Percentiles rank a stretch among this genome's conserved stretches.
Evolutionary conservation across 768 basidiomycete species (phyloP).

Genomic region (Trametes meyenii): DNA sequence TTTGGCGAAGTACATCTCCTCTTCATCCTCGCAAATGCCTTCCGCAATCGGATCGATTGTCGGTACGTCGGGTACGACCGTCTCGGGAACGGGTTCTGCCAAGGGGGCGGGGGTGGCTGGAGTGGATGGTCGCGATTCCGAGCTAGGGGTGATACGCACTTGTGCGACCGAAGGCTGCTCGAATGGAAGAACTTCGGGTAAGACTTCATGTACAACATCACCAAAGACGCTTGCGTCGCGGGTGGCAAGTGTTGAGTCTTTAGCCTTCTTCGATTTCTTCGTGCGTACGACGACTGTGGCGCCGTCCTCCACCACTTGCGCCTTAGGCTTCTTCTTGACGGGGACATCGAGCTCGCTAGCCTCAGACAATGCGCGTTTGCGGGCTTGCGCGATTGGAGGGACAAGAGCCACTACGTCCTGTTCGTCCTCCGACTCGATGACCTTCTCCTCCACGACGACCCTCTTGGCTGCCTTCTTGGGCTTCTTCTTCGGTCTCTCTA

Average conservation of each 20-base stretch:
- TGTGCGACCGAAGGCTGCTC: slow-evolving; percentile 53
- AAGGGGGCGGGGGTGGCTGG: slow-evolving; percentile 48
- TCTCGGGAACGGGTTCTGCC: slow-evolving; percentile 34
- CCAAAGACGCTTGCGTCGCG: slow-evolving; percentile 15
- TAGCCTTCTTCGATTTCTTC: slow-evolving; percentile 40
- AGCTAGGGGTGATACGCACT: slow-evolving; percentile 49
- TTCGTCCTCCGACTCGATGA: slow-evolving; percentile 68
- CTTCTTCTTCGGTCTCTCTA: slow-evolving; percentile 34
- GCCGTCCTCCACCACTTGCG: slow-evolving; percentile 20
- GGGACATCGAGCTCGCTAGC: slow-evolving; percentile 43
- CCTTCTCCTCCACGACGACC: slow-evolving; percentile 34
- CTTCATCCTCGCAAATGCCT: slow-evolving; percentile 81
- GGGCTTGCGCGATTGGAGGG: slow-evolving; percentile 9
- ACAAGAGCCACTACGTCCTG: slow-evolving; percentile 36
- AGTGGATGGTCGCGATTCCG: slow-evolving; percentile 51
- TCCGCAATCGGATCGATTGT: slow-evolving; percentile 52
- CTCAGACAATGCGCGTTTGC: slow-evolving; percentile 35
- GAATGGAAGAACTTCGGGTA: slow-evolving; percentile 52
- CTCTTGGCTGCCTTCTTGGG: slow-evolving; percentile 28
- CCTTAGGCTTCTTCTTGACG: slow-evolving; percentile 45
- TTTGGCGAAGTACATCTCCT: slow-evolving; percentile 82
- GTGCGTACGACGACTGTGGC: slow-evolving; percentile 16
- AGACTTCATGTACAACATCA: slow-evolving; percentile 51
- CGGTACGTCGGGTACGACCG: slow-evolving; percentile 47
- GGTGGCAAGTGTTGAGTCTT: slow-evolving; percentile 37